These are phyloP conservation scores for Chamaecyparis obtusa DNA, from an alignment of 75 land plant genomes.

Conservation along the genomic window DNA sequence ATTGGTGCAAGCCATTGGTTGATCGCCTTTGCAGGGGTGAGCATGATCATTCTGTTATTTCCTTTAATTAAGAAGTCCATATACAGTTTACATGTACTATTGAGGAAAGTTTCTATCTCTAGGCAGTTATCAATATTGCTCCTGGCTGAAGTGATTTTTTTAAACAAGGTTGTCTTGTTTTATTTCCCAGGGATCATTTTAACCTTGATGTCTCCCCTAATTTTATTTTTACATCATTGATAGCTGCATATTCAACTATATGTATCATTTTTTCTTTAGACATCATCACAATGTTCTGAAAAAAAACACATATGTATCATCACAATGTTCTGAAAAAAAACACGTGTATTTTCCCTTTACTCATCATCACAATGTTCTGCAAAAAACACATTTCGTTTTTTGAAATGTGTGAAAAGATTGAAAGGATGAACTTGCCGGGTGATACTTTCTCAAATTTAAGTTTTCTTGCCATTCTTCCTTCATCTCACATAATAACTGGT, in stretches of 20 bases:
- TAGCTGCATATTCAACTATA: not conserved
- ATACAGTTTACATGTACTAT: not conserved
- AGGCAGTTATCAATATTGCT: not conserved
- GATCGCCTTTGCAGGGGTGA: slow-evolving; percentile 4
- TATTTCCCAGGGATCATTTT: not conserved
- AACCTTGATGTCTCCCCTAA: not conserved
- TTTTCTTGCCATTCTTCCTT: not conserved
- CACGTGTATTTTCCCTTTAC: not conserved
- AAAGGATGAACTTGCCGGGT: not conserved
- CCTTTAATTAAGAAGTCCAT: not conserved
- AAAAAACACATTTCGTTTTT: not conserved
- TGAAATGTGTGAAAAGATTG: not conserved
- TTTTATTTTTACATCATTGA: not conserved
- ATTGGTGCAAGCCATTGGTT: not conserved
- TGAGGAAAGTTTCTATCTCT: not conserved
- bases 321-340: not conserved
- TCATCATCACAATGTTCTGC: not conserved
- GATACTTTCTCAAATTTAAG: not conserved
- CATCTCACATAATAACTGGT: not conserved
- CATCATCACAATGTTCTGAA: not conserved
- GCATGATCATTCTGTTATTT: not conserved
- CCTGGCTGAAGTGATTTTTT: not conserved
- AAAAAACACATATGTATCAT: not conserved
- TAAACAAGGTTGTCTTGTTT: not conserved
- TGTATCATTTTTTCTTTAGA: not conserved